Evolutionary conservation across 352 stramenopile species (phyloP).

Genomic region (Phytophthora citricola): DNA sequence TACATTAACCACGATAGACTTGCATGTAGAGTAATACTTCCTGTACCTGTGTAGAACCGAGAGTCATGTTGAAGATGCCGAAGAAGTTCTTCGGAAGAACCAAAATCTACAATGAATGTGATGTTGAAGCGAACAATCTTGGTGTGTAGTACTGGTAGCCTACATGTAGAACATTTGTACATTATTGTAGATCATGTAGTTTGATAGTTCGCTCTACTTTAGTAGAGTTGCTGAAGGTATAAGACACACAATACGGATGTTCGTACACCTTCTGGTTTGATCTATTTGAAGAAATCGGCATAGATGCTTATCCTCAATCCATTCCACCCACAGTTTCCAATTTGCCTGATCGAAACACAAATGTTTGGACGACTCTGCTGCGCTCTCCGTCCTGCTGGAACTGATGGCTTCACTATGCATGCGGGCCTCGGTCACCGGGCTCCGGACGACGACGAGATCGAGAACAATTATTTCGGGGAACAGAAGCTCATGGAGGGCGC

Average conservation of each 20-base stretch:
- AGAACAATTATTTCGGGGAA: background rate
- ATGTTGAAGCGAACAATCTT: background rate
- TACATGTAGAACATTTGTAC: no score
- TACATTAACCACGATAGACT: background rate
- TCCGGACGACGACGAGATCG: background rate
- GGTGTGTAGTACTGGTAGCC: no score
- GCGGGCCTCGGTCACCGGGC: background rate
- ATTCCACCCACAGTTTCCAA: background rate
- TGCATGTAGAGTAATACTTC: constrained; percentile 1
- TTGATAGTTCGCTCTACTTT: no score
- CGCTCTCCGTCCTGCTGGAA: constrained; percentile 15
- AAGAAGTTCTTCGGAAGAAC: background rate
- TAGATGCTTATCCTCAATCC: no score
- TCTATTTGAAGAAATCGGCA: no score
- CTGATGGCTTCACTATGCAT: constrained; percentile 16
- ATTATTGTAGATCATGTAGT: no score
- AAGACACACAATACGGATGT: no score
- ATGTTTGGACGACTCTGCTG: constrained; percentile 14
- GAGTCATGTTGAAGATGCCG: constrained; percentile 4
- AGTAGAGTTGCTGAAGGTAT: no score
- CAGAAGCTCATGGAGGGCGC: constrained; percentile 81
- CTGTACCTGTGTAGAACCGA: constrained; percentile 1
- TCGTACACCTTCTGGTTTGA: no score
- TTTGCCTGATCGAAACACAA: background rate
- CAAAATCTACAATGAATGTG: constrained; percentile 4